phyloP scores from a whole-genome alignment of 1,284 basidiomycete genomes.

The Ceratobasidium sp. region DNA sequence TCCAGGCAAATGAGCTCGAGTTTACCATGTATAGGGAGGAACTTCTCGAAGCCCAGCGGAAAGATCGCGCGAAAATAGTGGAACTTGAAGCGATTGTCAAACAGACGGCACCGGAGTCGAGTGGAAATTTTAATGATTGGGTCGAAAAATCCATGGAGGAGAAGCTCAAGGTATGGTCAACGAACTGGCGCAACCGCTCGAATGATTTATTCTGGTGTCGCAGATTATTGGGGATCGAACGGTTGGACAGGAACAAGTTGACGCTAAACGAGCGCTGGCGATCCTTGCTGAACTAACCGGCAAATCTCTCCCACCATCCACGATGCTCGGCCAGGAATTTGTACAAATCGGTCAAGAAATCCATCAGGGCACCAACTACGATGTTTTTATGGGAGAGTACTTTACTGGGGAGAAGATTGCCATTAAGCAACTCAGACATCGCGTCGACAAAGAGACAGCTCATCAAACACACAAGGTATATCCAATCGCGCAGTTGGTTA shows the following conservation, averaged over 20 bases:
- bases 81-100: not conserved
- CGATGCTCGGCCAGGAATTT: constrained; percentile 24
- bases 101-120: not conserved
- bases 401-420: constrained; percentile 33
- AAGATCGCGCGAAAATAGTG: constrained; percentile 9
- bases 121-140: not conserved
- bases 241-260: constrained; percentile 4
- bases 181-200: not conserved
- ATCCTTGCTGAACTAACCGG: constrained; percentile 34
- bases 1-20: constrained; percentile 1
- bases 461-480: constrained; percentile 22
- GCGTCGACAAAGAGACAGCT: constrained; percentile 26
- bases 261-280: constrained; percentile 18
- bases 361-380: constrained; percentile 14
- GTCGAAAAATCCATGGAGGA: constrained; percentile 7
- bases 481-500: not conserved
- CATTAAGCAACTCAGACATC: constrained; percentile 26
- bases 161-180: constrained; percentile 10
- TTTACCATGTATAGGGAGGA: constrained; percentile 12
- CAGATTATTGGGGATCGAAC: constrained; percentile 25
- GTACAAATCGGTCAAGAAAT: constrained; percentile 10
- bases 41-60: not conserved
- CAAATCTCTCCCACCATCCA: constrained; percentile 15
- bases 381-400: constrained; percentile 29
- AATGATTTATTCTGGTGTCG: not conserved